Evolutionary conservation across 2,329 filamentous ascomycete species (phyloP), one percentile per base, ranked within the genome.

Genomic region (Pezicula carpinea): DNA sequence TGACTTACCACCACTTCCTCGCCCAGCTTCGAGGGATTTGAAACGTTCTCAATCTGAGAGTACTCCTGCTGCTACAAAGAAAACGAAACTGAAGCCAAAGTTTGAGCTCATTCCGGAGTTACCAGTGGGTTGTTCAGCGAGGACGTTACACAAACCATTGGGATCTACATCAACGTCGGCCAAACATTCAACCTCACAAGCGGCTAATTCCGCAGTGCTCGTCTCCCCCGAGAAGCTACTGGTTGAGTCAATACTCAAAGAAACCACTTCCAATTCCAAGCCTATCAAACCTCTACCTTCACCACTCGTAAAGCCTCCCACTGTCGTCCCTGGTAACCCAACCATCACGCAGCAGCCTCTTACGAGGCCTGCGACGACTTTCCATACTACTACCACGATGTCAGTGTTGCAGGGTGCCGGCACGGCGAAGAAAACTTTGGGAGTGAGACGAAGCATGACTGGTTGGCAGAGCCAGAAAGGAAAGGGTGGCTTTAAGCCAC

Each of bases 371-470:
- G 47, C 56, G 15, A 41, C 38, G 21, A 56, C 55, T 10, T 51
- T 55, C 23, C 56, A 60, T 47, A 51, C 49, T 4, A 62, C 59
- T 1, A 62, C 51, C 22, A 62, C 51, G 23, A 52, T 59, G n/a
- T 35, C 49, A 14, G 52, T 52, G n/a, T 26, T 53, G 14, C 52
- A 56, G 17, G 19, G 31, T 36, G 26, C 47, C 1, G 41, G 26
- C 35, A 29, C 48, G 29, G 64, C 60, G 41, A 68, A 68, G 52
- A 72, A 64, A 56, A 77, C 74, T n/a, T 52, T 78, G 46, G 76
- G 76, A 2, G 66, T 74, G 49, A 66, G 71, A 48, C 63, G 71
- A 44, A 72, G 67, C 44, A 69, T 79, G 65, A 68, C 74, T 51
- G 71, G 72, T 2, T 78, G 75, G 75, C 49, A 48, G 23, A 59